Percentiles rank a stretch among this genome's conserved stretches.
phyloP scores from a whole-genome alignment of 2,329 filamentous ascomycete genomes.

The Leptographium flavum region DNA sequence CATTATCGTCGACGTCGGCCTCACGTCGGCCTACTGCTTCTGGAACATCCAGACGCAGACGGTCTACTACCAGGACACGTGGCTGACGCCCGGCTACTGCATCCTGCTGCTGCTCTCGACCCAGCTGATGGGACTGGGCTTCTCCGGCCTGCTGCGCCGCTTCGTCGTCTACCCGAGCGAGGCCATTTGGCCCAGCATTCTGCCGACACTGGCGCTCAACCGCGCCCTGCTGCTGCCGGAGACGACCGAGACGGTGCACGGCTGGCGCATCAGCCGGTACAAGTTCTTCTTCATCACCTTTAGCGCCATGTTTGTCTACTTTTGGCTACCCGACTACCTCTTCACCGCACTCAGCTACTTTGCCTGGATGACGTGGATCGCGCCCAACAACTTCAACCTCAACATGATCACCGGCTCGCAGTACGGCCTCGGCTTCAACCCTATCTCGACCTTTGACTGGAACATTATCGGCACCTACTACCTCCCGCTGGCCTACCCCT shows the following conservation, averaged over 20 bases:
- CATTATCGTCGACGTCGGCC: slow-evolving; percentile 48
- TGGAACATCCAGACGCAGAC: slow-evolving; percentile 36
- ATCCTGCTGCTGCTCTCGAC: slow-evolving; percentile 34
- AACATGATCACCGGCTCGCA: slow-evolving; percentile 18
- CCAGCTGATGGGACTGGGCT: slow-evolving; percentile 40
- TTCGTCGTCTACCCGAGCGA: slow-evolving; percentile 37
- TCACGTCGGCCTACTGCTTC: slow-evolving; percentile 31
- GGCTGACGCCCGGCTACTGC: slow-evolving; percentile 32
- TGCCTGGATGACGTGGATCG: slow-evolving; percentile 40
- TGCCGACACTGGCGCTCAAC: slow-evolving; percentile 33
- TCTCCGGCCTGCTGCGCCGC: slow-evolving; percentile 32
- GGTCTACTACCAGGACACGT: slow-evolving; percentile 13
- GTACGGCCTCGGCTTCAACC: slow-evolving; percentile 21
- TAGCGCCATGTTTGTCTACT: slow-evolving; percentile 33
- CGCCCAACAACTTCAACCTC: slow-evolving; percentile 22
- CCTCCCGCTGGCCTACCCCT: slow-evolving; percentile 26
- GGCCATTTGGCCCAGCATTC: slow-evolving; percentile 34
- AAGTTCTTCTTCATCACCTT: slow-evolving; percentile 30
- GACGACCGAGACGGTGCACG: slow-evolving; percentile 19
- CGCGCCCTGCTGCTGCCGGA: slow-evolving; percentile 29
- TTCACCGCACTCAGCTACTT: slow-evolving; percentile 31
- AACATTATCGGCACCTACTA: slow-evolving; percentile 15
- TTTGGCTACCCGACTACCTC: slow-evolving; percentile 36
- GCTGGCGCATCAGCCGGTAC: slow-evolving; percentile 28
- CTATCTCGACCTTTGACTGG: slow-evolving; percentile 26